These are phyloP conservation scores for Ashbya aceris DNA, from an alignment of 1,139 yeast species.

Conservation along the genomic window DNA sequence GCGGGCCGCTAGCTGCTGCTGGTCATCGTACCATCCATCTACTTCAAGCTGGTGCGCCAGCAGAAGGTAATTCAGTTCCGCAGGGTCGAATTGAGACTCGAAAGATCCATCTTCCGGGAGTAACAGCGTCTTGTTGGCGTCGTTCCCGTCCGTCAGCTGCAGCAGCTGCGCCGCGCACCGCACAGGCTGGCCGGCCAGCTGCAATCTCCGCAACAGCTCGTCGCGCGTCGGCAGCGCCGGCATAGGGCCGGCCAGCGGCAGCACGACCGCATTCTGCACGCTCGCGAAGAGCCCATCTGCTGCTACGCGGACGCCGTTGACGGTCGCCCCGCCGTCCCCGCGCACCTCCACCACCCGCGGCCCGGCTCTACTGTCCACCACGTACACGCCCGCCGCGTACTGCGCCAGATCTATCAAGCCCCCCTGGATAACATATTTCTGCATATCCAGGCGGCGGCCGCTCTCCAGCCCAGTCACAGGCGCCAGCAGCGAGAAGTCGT, in stretches of 20 bases:
- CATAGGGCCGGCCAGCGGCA: too few species aligned
- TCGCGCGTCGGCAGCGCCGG: slow-evolving; percentile 28
- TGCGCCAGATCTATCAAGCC: slow-evolving; percentile 13
- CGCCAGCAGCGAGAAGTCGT: slow-evolving; percentile 70
- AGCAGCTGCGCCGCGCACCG: too few species aligned
- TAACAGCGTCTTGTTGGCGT: slow-evolving; percentile 29
- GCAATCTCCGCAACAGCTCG: too few species aligned
- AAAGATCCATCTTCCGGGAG: slow-evolving; percentile 40
- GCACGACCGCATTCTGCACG: slow-evolving; percentile 63
- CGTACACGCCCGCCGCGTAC: slow-evolving; percentile 14
- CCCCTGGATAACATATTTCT: slow-evolving; percentile 22
- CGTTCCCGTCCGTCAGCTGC: too few species aligned
- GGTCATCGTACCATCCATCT: slow-evolving; percentile 31
- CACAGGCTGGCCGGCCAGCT: too few species aligned
- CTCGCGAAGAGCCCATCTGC: slow-evolving; percentile 59
- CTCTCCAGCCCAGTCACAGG: slow-evolving; percentile 77
- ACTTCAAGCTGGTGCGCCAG: slow-evolving; percentile 8
- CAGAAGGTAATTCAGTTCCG: slow-evolving; percentile 41
- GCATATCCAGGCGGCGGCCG: slow-evolving; percentile 20
- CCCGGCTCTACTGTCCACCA: slow-evolving; percentile 13
- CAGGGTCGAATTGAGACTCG: slow-evolving; percentile 28
- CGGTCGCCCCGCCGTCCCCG: slow-evolving; percentile 16
- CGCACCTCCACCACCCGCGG: slow-evolving; percentile 17
- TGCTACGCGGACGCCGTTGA: slow-evolving; percentile 49
- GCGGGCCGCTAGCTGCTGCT: slow-evolving; percentile 15